Base-by-base conservation (phyloP, 495 filamentous ascomycete species). In the Xanthoparmelia taractica region DNA sequence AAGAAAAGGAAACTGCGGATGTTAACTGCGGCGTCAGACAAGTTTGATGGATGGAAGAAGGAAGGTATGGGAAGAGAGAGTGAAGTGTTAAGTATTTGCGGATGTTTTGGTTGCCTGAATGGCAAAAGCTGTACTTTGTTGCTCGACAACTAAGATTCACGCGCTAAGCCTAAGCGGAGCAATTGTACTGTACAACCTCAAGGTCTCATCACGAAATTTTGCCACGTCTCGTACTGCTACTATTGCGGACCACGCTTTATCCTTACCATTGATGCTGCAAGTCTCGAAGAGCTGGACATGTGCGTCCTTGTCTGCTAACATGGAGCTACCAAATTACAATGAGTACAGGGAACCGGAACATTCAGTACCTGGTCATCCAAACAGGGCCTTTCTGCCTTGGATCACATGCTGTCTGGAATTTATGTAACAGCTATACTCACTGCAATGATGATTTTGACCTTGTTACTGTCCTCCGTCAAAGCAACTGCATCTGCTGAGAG, bases 1-100 rank as follows among this genome's bases (percentile, higher is more conserved):
- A 43, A 61, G 38, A 38, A 63, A 52, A 45, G 61, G 38, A 58
- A 41, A 43, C 52, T 27, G 38, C 52, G 57, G 37, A 56, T 13
- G 17, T 50, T 62, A 41, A 38, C 40, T 27, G 52, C 52, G 37
- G 55, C 27, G 12, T 55, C 17, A 43, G 52, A 43, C n/a, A 25
- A 37, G n/a, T 57, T 41, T 50, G 55, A 29, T 56, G 17, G 31
- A 27, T 29, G 6, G 15, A 20, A 29, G 2, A 33, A 15, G 7
- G 33, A 54, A 52, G 27, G 11, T 54, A 10, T 34, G 7, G 4
- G 50, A 4, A n/a, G 17, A 33, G 27, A 29, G 15, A 8, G 5
- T 54, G 29, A 29, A 33, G 50, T 33, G 27, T 54, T 29, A 54
- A 54, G 20, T 33, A 8, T 5, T 27, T 50, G 25, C 17, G 23